Conservation (phyloP, 78 protist genomes). For the Mantamonas sphyraenae region DNA sequence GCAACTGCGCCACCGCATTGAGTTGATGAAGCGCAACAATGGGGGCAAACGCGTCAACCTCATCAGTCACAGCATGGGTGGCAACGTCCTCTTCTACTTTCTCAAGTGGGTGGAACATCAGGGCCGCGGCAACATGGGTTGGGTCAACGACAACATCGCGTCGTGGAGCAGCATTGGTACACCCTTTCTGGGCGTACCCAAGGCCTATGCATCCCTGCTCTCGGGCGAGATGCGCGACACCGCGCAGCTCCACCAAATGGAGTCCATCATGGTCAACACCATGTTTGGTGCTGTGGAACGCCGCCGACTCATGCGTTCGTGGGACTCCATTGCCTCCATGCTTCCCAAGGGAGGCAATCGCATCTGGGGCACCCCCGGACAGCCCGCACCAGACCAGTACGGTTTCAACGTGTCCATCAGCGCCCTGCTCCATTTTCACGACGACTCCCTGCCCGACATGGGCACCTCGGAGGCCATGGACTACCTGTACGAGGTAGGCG, state of each 20-base stretch:
- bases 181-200: conserved; percentile 17
- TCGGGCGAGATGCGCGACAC: conserved; percentile 24
- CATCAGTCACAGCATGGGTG: conserved; percentile 35
- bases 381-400: neutral
- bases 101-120: conserved; percentile 12
- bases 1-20: neutral
- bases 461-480: neutral
- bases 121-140: neutral
- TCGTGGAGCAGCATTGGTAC: conserved; percentile 11
- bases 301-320: neutral
- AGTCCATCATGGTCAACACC: neutral
- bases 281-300: neutral
- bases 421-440: neutral
- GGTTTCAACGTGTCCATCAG: neutral
- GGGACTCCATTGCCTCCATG: neutral
- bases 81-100: conserved; percentile 8
- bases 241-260: neutral
- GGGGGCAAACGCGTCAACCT: conserved; percentile 9
- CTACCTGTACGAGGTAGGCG: too few relatives aligned
- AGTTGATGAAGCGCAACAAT: neutral
- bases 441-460: neutral
- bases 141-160: conserved; percentile 18
- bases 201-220: neutral
- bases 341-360: conserved; percentile 20
- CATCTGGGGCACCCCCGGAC: conserved; percentile 13